Conservation (phyloP, 2,329 filamentous ascomycete genomes). For the Biscogniauxia mediterranea region DNA sequence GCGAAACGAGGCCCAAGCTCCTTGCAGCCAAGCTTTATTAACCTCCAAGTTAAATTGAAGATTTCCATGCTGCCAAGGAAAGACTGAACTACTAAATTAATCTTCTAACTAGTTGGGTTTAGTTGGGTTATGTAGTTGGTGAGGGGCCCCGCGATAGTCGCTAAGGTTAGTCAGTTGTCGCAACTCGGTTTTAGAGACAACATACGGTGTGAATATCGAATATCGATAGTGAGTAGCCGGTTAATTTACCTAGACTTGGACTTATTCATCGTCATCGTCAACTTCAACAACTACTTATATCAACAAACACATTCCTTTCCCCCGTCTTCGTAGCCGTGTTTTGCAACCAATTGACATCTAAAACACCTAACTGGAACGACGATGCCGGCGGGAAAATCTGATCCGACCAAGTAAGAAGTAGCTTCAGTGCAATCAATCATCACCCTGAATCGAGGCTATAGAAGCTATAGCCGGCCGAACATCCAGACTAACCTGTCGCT, state of each 20-base stretch:
- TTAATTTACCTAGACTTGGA: no score
- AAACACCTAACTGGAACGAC: constrained; percentile 1
- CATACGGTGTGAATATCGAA: neutral
- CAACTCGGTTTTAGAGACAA: no score
- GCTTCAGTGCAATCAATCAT: no score
- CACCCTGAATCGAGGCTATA: neutral
- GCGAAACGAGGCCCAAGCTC: neutral
- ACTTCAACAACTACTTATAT: neutral
- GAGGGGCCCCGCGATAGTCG: neutral
- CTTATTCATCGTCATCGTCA: neutral
- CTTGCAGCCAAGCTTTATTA: neutral
- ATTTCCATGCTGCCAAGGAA: neutral
- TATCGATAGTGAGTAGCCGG: no score
- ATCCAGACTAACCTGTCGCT: constrained; percentile 3
- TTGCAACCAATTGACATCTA: constrained; percentile 3
- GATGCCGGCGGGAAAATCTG: constrained; percentile 8
- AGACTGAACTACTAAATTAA: neutral
- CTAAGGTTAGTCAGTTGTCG: no score
- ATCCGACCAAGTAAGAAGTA: constrained; percentile 7
- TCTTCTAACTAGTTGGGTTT: neutral
- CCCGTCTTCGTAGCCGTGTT: no score
- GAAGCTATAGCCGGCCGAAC: neutral
- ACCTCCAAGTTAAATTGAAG: neutral
- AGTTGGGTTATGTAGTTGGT: neutral
- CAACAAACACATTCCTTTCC: no score